Conservation (phyloP, 805 yeast genomes). For the Ascoidea rubescens region DNA sequence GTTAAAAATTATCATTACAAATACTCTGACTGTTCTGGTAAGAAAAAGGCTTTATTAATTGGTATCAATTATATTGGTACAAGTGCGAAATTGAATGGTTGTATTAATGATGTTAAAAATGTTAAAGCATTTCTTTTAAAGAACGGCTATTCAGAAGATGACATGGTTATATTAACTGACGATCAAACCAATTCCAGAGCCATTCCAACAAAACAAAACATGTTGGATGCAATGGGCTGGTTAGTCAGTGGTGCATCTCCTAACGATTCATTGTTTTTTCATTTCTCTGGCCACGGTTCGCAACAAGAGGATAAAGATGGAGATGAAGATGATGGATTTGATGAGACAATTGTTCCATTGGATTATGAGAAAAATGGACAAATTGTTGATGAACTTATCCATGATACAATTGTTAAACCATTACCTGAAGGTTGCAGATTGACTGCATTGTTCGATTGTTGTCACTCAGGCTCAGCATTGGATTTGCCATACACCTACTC, state of each 20-base stretch:
- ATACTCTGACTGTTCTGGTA: constrained; percentile 60
- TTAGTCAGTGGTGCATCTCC: constrained; percentile 58
- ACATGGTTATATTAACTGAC: constrained; percentile 48
- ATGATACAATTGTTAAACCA: constrained; percentile 54
- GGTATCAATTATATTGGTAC: constrained; percentile 72
- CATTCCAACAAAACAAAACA: constrained; percentile 58
- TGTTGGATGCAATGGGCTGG: constrained; percentile 74
- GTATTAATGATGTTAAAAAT: constrained; percentile 63
- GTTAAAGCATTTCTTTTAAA: constrained; percentile 26
- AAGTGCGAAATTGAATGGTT: constrained; percentile 49
- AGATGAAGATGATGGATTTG: constrained; percentile 64
- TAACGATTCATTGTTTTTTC: constrained; percentile 69
- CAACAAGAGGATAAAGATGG: constrained; percentile 54
- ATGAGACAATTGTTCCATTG: constrained; percentile 60
- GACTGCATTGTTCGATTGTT: constrained; percentile 72
- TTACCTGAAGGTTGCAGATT: constrained; percentile 62
- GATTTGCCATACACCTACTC: constrained; percentile 75
- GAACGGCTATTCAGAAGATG: constrained; percentile 36
- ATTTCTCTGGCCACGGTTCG: constrained; percentile 83
- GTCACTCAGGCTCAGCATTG: constrained; percentile 75
- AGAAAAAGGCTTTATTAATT: constrained; percentile 57
- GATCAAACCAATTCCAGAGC: constrained; percentile 32
- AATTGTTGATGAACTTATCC: constrained; percentile 62
- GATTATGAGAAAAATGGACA: constrained; percentile 58
- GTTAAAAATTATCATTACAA: constrained; percentile 21